Evolutionary conservation across 345 rosid species (phyloP), one percentile per base, ranked within the genome.

Genomic region (Nasturtium officinale): DNA sequence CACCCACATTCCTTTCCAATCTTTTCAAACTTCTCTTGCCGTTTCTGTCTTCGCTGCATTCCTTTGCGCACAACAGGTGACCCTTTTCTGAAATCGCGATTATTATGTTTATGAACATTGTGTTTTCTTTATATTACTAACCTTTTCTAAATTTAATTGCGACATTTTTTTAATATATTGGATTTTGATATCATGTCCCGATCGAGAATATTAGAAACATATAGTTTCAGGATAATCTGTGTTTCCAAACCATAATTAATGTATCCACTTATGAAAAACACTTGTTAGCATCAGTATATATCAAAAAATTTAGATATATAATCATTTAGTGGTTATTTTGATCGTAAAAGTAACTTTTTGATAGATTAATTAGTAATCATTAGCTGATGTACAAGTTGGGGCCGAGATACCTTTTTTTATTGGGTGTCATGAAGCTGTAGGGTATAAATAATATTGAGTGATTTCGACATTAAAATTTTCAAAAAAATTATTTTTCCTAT

Each of bases 11-110:
- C 82, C 83, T 15, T 32, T 88, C 64, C 92, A 91, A 35, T 84
- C 96, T 48, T 89, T 94, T 50, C 86, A 91, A 82, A 84, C 82
- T 63, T 94, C 98, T 55, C 74, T 91, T 0, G 79, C 96, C 5
- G 87, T 91, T n/a, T 89, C 97, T 45, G 78, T 91, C 29, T 66
- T 74, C 20, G 97, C 92, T 16, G 89, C 97, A 38, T 86, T 91
- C 78, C 89, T 83, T 48, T 94, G 98, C 61, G 92, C 96, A 32
- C 98, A 94, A 57, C 92, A 91, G 90, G 98, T 67, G 17, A 30
- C 3, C 17, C 13, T 32, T 33, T 50, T 13, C 21, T 26, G 4
- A 13, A 30, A 16, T 61, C 6, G 42, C 61, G 11, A 37, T 7
- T 3, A 13, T 29, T 4, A 17, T 33, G 5, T 33, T 33, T 11